Conservation (phyloP, 495 filamentous ascomycete genomes). For the Extremus antarcticus region DNA sequence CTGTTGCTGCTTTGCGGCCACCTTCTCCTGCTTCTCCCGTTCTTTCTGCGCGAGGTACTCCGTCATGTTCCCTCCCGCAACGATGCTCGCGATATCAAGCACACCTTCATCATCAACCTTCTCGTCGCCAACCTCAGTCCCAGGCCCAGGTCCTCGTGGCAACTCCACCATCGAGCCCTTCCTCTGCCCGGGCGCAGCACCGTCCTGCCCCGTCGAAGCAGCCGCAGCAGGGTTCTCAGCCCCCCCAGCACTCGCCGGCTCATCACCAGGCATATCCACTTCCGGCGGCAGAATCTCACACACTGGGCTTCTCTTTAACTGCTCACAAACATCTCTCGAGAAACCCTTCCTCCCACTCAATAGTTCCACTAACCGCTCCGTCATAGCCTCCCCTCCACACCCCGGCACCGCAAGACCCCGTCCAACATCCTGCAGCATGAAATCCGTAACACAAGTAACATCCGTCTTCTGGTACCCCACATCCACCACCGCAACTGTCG, state of each 20-base stretch:
- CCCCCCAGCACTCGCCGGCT: conserved; percentile 35
- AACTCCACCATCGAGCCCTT: conserved; percentile 27
- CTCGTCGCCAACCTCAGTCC: conserved; percentile 42
- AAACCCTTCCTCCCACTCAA: conserved; percentile 56
- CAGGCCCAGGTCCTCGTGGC: conserved; percentile 42
- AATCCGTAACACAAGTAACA: conserved; percentile 77
- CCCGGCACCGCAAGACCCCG: conserved; percentile 51
- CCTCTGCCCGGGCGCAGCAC: conserved; percentile 30
- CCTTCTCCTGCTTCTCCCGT: conserved; percentile 73
- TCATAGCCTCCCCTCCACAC: conserved; percentile 84
- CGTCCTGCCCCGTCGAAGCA: conserved; percentile 42
- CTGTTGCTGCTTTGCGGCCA: conserved; percentile 39
- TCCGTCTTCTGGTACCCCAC: conserved; percentile 86
- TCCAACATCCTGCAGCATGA: conserved; percentile 50
- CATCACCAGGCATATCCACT: conserved; percentile 40
- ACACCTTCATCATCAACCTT: conserved; percentile 66
- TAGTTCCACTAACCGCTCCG: conserved; percentile 56
- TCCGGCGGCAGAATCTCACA: conserved; percentile 77
- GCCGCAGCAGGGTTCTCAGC: conserved; percentile 51
- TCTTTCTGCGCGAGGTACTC: conserved; percentile 88
- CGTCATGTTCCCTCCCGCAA: conserved; percentile 77
- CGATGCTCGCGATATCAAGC: conserved; percentile 87
- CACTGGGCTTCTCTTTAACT: conserved; percentile 78
- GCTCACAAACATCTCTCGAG: conserved; percentile 82
- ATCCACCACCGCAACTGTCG: conserved; percentile 73